phyloP scores from a whole-genome alignment of 2,329 filamentous ascomycete species.

The Fulvia fulva region DNA sequence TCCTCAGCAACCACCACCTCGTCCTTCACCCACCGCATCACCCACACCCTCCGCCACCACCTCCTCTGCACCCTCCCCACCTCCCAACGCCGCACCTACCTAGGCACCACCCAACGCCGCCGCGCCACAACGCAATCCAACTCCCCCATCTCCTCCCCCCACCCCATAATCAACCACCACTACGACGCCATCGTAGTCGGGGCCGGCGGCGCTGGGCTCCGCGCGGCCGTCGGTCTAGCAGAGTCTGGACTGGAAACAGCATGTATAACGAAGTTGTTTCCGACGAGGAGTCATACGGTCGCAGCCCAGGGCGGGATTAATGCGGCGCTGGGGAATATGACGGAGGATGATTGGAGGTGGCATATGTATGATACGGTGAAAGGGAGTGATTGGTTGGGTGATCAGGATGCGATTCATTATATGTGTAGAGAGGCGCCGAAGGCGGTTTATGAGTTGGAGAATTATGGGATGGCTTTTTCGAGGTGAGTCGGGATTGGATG shows the following conservation, averaged over 20 bases:
- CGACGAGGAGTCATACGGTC: conserved; percentile 60
- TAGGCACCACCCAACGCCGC: conserved; percentile 26
- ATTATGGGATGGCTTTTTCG: conserved; percentile 55
- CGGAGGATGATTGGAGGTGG: conserved; percentile 56
- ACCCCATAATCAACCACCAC: conserved; percentile 94
- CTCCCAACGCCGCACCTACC: conserved; percentile 20
- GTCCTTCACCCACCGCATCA: conserved; percentile 7
- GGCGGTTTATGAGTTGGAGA: conserved; percentile 54
- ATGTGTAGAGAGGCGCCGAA: conserved; percentile 55
- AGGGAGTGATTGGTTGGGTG: conserved; percentile 56
- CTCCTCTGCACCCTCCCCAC: background rate
- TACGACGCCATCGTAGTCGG: conserved; percentile 63
- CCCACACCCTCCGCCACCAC: conserved; percentile 8
- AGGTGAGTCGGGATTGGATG: background rate
- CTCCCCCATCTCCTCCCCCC: conserved; percentile 51
- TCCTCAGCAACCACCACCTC: conserved; percentile 3
- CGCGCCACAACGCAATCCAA: conserved; percentile 26
- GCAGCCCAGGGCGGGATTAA: conserved; percentile 65
- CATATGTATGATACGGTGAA: conserved; percentile 60
- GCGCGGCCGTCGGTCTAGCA: conserved; percentile 61
- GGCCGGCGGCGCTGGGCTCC: conserved; percentile 60
- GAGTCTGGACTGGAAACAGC: conserved; percentile 63
- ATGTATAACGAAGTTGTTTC: conserved; percentile 61
- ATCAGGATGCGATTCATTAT: conserved; percentile 59
- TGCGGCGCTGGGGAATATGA: conserved; percentile 55